phyloP scores from a whole-genome alignment of 2,329 filamentous ascomycete species.

The Aspergillus neoniger region DNA sequence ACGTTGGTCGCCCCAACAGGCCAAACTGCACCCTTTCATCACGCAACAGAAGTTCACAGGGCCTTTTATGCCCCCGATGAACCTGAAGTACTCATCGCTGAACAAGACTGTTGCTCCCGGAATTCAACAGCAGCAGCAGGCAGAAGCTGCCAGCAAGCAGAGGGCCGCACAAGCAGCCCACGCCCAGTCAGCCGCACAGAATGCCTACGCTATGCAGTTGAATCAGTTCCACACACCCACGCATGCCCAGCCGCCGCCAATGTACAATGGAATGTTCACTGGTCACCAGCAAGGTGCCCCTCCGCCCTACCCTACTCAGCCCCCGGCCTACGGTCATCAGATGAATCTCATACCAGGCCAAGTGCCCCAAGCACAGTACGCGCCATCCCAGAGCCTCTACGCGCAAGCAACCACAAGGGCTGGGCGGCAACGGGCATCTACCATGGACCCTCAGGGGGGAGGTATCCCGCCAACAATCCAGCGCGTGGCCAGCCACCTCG shows the following conservation, averaged over 20 bases:
- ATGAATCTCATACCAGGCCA: constrained; percentile 71
- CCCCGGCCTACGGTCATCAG: constrained; percentile 67
- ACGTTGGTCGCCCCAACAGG: constrained; percentile 96
- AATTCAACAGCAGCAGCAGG: constrained; percentile 93
- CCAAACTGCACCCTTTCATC: constrained; percentile 96
- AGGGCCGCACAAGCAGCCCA: constrained; percentile 68
- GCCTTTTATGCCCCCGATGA: constrained; percentile 96
- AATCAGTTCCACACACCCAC: constrained; percentile 54
- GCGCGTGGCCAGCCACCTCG: constrained; percentile 90
- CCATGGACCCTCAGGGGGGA: constrained; percentile 92
- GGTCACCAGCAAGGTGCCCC: constrained; percentile 67
- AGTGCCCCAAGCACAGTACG: constrained; percentile 67
- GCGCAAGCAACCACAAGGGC: constrained; percentile 74
- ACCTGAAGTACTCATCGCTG: constrained; percentile 81
- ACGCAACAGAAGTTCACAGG: constrained; percentile 97
- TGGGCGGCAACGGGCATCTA: constrained; percentile 85
- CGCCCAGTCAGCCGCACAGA: constrained; percentile 67
- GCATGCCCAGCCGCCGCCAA: constrained; percentile 54
- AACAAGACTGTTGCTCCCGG: constrained; percentile 88
- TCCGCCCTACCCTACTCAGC: constrained; percentile 77
- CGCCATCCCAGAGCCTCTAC: constrained; percentile 71
- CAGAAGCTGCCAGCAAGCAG: constrained; percentile 91
- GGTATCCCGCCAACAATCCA: constrained; percentile 92
- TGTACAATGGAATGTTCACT: constrained; percentile 80
- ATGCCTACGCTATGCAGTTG: constrained; percentile 67